phyloP scores from a whole-genome alignment of 805 yeast species.

The Lipomyces mesembrius region DNA sequence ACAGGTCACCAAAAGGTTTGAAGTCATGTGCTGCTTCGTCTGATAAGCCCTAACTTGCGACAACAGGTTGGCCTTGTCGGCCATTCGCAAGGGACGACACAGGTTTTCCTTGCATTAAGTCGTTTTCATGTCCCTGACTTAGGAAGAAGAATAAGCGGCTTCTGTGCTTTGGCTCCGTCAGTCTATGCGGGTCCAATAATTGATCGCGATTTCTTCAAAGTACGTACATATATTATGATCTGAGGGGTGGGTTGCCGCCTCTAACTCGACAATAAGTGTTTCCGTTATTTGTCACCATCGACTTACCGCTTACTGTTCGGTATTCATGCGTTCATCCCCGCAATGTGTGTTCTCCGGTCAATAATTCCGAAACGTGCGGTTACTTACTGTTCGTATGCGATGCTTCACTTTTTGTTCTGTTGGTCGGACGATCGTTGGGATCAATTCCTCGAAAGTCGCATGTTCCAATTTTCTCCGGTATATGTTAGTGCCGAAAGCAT shows the following conservation, averaged over 20 bases:
- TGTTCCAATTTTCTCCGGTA: slow-evolving; percentile 85
- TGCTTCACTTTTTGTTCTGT: slow-evolving; percentile 84
- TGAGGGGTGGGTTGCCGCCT: not conserved
- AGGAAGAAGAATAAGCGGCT: slow-evolving; percentile 63
- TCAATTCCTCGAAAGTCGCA: slow-evolving; percentile 63
- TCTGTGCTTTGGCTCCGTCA: slow-evolving; percentile 87
- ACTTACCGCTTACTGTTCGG: slow-evolving; percentile 63
- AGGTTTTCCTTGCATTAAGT: slow-evolving; percentile 71
- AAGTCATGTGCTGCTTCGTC: not conserved
- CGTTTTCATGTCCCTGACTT: slow-evolving; percentile 51
- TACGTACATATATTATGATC: slow-evolving; percentile 4
- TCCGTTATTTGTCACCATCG: slow-evolving; percentile 39
- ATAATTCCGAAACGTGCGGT: slow-evolving; percentile 51
- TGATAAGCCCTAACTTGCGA: not conserved
- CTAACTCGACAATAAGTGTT: slow-evolving; percentile 20
- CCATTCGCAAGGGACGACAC: slow-evolving; percentile 95
- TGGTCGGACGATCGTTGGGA: slow-evolving; percentile 88
- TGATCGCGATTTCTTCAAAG: slow-evolving; percentile 51
- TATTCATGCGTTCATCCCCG: slow-evolving; percentile 73
- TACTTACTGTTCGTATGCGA: slow-evolving; percentile 66
- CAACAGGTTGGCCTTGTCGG: slow-evolving; percentile 67
- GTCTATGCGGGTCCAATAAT: slow-evolving; percentile 82
- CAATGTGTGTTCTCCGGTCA: slow-evolving; percentile 65
- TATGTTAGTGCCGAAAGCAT: slow-evolving; percentile 78
- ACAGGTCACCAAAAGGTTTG: slow-evolving; percentile 44